phyloP scores from a whole-genome alignment of 2,329 filamentous ascomycete species.

The Phyllosticta citrichinensis region DNA sequence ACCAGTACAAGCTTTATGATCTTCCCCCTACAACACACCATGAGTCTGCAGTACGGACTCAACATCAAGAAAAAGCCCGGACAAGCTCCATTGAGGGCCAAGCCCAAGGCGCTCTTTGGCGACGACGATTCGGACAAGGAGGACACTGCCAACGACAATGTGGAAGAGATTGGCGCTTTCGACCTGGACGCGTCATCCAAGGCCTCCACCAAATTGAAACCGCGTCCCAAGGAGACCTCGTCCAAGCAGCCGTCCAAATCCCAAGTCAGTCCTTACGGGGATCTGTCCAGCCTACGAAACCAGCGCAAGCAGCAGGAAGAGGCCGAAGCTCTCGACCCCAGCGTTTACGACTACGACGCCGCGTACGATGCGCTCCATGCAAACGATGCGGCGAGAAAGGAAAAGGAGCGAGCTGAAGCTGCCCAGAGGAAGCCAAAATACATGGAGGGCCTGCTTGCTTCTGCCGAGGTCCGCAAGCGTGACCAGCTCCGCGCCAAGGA shows the following conservation, averaged over 20 bases:
- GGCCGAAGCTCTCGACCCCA: slow-evolving; percentile 58
- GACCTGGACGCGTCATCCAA: slow-evolving; percentile 35
- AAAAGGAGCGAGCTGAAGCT: slow-evolving; percentile 42
- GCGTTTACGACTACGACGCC: slow-evolving; percentile 76
- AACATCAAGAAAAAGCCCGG: slow-evolving; percentile 48
- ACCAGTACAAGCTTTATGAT: background rate
- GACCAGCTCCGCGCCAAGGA: slow-evolving; percentile 71
- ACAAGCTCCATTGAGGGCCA: slow-evolving; percentile 13
- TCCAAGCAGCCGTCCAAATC: slow-evolving; percentile 29
- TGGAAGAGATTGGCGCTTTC: slow-evolving; percentile 46
- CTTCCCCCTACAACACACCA: background rate
- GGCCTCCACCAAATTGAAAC: slow-evolving; percentile 18
- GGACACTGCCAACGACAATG: slow-evolving; percentile 23
- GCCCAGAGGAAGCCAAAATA: slow-evolving; percentile 62
- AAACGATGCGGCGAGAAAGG: slow-evolving; percentile 44
- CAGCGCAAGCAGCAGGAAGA: slow-evolving; percentile 55
- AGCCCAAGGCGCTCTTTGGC: slow-evolving; percentile 38
- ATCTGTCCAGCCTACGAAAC: slow-evolving; percentile 55
- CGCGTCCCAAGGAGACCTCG: slow-evolving; percentile 13
- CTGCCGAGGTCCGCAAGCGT: slow-evolving; percentile 66
- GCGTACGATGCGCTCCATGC: slow-evolving; percentile 68
- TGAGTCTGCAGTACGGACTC: slow-evolving; percentile 45
- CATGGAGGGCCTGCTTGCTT: slow-evolving; percentile 62
- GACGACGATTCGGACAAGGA: slow-evolving; percentile 48
- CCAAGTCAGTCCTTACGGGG: slow-evolving; percentile 38